Base-by-base conservation (phyloP, 345 rosid species). In the Eucalyptus sp. region DNA sequence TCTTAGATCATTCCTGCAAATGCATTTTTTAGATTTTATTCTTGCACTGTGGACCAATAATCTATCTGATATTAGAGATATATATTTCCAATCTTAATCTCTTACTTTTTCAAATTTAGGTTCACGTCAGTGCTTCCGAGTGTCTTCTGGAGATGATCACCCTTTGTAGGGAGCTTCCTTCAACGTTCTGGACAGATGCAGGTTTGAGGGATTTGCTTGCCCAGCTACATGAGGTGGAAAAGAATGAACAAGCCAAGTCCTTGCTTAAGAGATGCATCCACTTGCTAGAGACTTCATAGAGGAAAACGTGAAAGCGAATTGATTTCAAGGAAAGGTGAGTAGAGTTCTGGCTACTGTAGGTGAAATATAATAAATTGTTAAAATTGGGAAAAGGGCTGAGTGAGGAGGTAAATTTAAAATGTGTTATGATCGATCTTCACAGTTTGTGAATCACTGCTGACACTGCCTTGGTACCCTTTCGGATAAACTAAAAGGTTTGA, bases 91-190 rank as follows among this genome's bases (percentile, higher is more conserved):
- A 22, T 14, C 50, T 71, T 37, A 60, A 51, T 54, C 43, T 46
- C 49, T 50, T 37, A 51, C 87, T 41, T 11, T 41, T 48, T 41
- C 83, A 6, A 86, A 58, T 90, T 50, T 85, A 97, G 99, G 96
- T 97, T 90, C 99, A 97, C 88, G 91, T 97, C 44, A 91, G 93
- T 87, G 96, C 99, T 52, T 94, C 99, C 6, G 97, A 95, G 90
- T 95, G 98, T 92, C 96, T 96, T 88, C 62, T 96, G 54, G 97
- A 94, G 84, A 89, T 94, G 68, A 91, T 87, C 60, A 91, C 90
- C 91, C 91, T 95, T 88, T 89, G 29, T 87, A 87, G 90, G 88
- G 92, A 56, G 76, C 92, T 95, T 66, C 91, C 95, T 43, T 49
- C 93, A 2, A 87, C 88, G 76, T 86, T 54, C 89, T 89, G 90